phyloP scores from a whole-genome alignment of 306 rosid species.

The Medicago ruthenica region DNA sequence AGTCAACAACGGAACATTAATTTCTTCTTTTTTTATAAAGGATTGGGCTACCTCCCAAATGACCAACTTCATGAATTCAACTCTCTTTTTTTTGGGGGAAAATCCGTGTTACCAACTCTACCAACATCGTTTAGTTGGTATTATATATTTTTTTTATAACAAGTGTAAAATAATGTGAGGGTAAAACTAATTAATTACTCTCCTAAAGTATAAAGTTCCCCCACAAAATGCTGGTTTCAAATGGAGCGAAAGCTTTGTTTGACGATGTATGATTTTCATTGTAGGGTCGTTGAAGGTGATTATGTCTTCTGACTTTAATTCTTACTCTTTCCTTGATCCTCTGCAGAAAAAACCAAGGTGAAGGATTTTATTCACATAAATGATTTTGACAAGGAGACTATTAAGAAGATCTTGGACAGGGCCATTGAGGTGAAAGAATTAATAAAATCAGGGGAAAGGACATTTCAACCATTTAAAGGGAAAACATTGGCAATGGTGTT shows the following conservation, averaged over 20 bases:
- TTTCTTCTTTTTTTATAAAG: no score
- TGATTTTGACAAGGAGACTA: slow-evolving; percentile 76
- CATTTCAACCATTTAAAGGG: slow-evolving; percentile 81
- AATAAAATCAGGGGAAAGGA: slow-evolving; percentile 82
- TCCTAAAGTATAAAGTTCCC: no score
- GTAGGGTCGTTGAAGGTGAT: not conserved
- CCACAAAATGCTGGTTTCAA: not conserved
- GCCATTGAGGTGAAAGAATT: slow-evolving; percentile 82
- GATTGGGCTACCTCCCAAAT: no score
- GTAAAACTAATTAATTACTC: no score
- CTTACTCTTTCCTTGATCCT: not conserved
- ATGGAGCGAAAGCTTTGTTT: not conserved
- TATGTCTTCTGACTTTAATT: not conserved
- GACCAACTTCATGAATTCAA: no score
- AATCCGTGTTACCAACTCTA: no score
- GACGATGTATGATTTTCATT: not conserved
- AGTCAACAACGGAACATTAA: no score
- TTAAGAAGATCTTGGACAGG: slow-evolving; percentile 73
- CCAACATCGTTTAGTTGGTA: no score
- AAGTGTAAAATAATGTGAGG: no score
- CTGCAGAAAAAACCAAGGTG: slow-evolving; percentile 57
- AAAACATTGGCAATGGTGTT: slow-evolving; percentile 96
- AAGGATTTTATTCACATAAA: slow-evolving; percentile 79
- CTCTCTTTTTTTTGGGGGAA: no score
- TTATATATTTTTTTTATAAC: no score